Conservation (phyloP, 2,329 filamentous ascomycete genomes). For the Arthrobotrys entomopaga region DNA sequence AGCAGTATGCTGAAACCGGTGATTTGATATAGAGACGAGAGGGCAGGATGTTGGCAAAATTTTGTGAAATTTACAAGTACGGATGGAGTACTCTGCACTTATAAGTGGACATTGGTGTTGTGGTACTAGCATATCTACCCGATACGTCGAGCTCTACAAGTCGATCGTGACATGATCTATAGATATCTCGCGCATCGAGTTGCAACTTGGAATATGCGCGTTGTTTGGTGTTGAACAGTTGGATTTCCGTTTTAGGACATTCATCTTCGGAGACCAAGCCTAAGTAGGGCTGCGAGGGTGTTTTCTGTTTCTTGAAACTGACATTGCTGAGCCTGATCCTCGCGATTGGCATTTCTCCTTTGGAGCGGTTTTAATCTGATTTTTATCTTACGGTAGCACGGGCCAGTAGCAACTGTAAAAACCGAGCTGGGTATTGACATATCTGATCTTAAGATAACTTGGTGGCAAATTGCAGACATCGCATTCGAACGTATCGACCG, state of each 20-base stretch:
- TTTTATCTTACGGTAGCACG: too few species aligned
- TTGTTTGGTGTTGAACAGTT: slow-evolving; percentile 38
- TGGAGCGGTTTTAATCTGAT: too few species aligned
- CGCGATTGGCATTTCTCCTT: too few species aligned
- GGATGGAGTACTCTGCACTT: slow-evolving; percentile 18
- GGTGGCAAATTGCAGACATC: too few species aligned
- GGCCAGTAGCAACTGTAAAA: too few species aligned
- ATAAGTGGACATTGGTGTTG: slow-evolving; percentile 6
- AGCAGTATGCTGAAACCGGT: background rate
- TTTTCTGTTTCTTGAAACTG: too few species aligned
- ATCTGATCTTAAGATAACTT: too few species aligned
- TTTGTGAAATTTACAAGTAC: slow-evolving; percentile 9
- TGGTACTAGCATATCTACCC: background rate
- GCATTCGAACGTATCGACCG: too few species aligned
- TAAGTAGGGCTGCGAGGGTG: too few species aligned
- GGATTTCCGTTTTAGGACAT: background rate
- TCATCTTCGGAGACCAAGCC: too few species aligned
- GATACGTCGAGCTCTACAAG: slow-evolving; percentile 14
- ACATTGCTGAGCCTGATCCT: too few species aligned
- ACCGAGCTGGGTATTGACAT: too few species aligned
- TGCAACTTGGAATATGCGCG: slow-evolving; percentile 15
- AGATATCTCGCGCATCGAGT: slow-evolving; percentile 14
- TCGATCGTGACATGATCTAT: slow-evolving; percentile 22
- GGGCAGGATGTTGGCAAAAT: slow-evolving; percentile 32
- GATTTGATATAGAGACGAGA: background rate